Conservation (phyloP, 2,329 filamentous ascomycete genomes). For the Aspergillus sp. region DNA sequence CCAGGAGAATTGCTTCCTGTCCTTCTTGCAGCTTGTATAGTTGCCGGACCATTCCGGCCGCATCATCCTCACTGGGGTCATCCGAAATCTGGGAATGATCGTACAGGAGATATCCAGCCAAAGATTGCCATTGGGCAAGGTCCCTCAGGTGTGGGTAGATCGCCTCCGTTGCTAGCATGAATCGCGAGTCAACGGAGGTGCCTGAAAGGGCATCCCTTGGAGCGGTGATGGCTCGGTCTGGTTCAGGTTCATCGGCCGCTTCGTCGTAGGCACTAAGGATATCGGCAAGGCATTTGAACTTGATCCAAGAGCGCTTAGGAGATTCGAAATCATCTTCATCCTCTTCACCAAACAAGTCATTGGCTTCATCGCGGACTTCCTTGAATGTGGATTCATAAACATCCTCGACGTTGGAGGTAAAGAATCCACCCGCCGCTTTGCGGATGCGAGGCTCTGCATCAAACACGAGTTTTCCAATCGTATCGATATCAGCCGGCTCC, state of each 20-base stretch:
- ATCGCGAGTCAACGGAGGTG: constrained; percentile 71
- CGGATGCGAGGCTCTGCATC: constrained; percentile 81
- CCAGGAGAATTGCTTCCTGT: constrained; percentile 82
- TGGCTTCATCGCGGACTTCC: constrained; percentile 76
- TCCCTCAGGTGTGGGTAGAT: constrained; percentile 80
- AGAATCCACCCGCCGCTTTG: constrained; percentile 87
- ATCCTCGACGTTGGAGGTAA: constrained; percentile 82
- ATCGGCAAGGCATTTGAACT: constrained; percentile 85
- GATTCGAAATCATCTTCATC: constrained; percentile 69
- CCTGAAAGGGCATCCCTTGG: constrained; percentile 53
- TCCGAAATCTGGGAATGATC: constrained; percentile 73
- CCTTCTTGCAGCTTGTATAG: constrained; percentile 70
- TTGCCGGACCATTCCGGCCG: constrained; percentile 65
- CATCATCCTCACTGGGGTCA: constrained; percentile 54
- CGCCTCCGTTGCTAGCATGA: constrained; percentile 80
- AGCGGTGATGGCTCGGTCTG: constrained; percentile 21
- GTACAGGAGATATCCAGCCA: constrained; percentile 87
- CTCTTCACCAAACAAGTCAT: constrained; percentile 73
- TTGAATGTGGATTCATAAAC: constrained; percentile 77
- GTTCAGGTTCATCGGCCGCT: constrained; percentile 47
- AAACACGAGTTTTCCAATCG: constrained; percentile 82
- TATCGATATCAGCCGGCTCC: constrained; percentile 87
- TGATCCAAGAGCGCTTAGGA: constrained; percentile 81
- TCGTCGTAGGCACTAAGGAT: constrained; percentile 78
- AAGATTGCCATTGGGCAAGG: constrained; percentile 79